Evolutionary conservation across 345 rosid species (phyloP), one percentile per base, ranked within the genome.

Genomic region (Citrus maxima): DNA sequence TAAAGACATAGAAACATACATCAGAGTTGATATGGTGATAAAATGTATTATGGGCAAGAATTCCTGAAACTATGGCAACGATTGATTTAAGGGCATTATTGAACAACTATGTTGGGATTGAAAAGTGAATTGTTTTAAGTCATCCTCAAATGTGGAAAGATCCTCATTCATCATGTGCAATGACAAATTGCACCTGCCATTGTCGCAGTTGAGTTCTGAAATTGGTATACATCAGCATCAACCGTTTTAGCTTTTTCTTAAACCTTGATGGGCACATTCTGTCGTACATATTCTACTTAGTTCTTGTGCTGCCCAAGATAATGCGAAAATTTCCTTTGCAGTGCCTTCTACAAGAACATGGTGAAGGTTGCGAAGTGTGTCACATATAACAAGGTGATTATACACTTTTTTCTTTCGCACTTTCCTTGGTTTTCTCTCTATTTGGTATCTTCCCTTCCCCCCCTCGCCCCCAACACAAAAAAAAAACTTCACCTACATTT

Each of bases 291-390:
- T 64, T 21, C 3, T 30, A 59, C 42, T 16, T 24, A 14, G 19
- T 71, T 34, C 19, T 67, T 49, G 10, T 32, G 62, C 28, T 51
- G 16, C 25, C 55, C 73, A 63, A 46, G 46, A 3, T 67, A 66
- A 42, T 76, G 25, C 40, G 58, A 73, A 22, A 49, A 66, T 73
- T 12, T 49, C 80, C 14, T 79, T 18, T 87, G 85, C 83, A 95
- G 97, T 79, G 81, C 97, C 80, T 96, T 94, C 82, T 94, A 96
- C 87, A 86, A 88, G 73, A 96, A 96, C 74, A 90, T 91, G 98
- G 98, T 90, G 84, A 90, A 79, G 89, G 93, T 96, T 84, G 80
- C 90, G 21, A 94, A 91, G 85, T 93, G 98, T 72, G 99, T 96
- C 67, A 96, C 97, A 0, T 89, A 86, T 67, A 96, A 93, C 64